Evolutionary conservation across 2,329 filamentous ascomycete species (phyloP).

Genomic region (Aspergillus quadricinctus): DNA sequence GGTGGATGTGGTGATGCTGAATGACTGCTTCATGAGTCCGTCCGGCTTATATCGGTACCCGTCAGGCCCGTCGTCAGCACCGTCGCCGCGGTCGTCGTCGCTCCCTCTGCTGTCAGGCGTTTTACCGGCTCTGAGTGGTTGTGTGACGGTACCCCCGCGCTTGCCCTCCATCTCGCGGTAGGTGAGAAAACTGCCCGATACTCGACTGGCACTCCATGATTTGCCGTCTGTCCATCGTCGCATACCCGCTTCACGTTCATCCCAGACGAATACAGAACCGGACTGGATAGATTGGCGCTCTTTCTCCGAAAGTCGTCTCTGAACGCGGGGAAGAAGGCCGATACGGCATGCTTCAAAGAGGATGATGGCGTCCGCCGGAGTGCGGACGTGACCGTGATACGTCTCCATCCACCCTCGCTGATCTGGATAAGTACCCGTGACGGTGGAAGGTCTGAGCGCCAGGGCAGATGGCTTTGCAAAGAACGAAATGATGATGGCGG

Average conservation of each 20-base stretch:
- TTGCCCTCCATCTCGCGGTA: slow-evolving; percentile 99
- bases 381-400: slow-evolving; percentile 90
- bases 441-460: slow-evolving; percentile 17
- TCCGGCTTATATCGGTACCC: slow-evolving; percentile 94
- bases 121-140: slow-evolving; percentile 59
- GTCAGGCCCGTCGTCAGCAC: slow-evolving; percentile 69
- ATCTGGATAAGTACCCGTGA: slow-evolving; percentile 16
- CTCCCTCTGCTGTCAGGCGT: slow-evolving; percentile 80
- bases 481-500: slow-evolving; percentile 9
- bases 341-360: slow-evolving; percentile 96
- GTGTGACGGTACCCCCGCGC: slow-evolving; percentile 71
- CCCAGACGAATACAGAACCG: slow-evolving; percentile 99
- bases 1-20: slow-evolving; percentile 91
- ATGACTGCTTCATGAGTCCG: slow-evolving; percentile 98
- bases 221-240: slow-evolving; percentile 97
- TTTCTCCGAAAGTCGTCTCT: slow-evolving; percentile 90
- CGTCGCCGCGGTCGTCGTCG: slow-evolving; percentile 72
- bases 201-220: slow-evolving; percentile 96
- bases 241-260: slow-evolving; percentile 97
- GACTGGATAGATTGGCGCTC: slow-evolving; percentile 94
- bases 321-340: slow-evolving; percentile 83
- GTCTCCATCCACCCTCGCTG: slow-evolving; percentile 70
- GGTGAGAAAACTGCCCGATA: slow-evolving; percentile 94
- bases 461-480: slow-evolving; percentile 12
- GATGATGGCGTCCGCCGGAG: slow-evolving; percentile 94